Percentiles rank a stretch among this genome's conserved stretches.
Conservation (phyloP, 2,329 filamentous ascomycete genomes). For the Lecanosticta acicola region DNA sequence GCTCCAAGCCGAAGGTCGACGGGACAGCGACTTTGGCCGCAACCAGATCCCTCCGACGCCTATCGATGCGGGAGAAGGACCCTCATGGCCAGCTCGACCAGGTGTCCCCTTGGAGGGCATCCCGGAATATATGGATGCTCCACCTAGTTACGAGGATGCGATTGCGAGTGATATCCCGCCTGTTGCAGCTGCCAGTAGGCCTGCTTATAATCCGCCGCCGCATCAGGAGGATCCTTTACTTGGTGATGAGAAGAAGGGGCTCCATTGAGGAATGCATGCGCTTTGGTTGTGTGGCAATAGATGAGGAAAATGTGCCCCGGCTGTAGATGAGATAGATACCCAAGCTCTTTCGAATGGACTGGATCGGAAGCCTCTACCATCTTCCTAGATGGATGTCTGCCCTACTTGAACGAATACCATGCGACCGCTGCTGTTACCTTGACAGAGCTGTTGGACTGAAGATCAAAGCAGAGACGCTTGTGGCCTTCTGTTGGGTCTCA, state of each 20-base stretch:
- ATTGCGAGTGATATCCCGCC: conserved; percentile 73
- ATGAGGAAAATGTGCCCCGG: no score
- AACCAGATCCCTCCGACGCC: conserved; percentile 24
- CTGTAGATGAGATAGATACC: no score
- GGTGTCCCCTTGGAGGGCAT: conserved; percentile 5
- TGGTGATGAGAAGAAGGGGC: conserved; percentile 31
- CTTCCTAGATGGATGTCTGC: no score
- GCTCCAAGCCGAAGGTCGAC: conserved; percentile 20
- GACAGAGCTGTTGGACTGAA: no score
- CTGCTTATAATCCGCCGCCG: conserved; percentile 53
- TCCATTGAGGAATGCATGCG: no score
- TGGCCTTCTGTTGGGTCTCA: no score
- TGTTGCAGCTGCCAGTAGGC: conserved; percentile 60
- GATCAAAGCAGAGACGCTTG: no score
- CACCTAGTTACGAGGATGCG: conserved; percentile 90
- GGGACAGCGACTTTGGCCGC: conserved; percentile 21
- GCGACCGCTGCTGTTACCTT: no score
- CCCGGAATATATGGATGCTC: conserved; percentile 52
- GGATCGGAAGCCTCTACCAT: no score
- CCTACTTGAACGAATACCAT: no score
- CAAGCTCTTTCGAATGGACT: no score
- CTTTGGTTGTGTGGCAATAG: no score
- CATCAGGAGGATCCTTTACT: conserved; percentile 28
- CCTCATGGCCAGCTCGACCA: conserved; percentile 11
- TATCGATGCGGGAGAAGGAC: conserved; percentile 12